These are phyloP conservation scores for Beverwykella pulmonaria DNA, from an alignment of 495 filamentous ascomycete species.

Conservation along the genomic window DNA sequence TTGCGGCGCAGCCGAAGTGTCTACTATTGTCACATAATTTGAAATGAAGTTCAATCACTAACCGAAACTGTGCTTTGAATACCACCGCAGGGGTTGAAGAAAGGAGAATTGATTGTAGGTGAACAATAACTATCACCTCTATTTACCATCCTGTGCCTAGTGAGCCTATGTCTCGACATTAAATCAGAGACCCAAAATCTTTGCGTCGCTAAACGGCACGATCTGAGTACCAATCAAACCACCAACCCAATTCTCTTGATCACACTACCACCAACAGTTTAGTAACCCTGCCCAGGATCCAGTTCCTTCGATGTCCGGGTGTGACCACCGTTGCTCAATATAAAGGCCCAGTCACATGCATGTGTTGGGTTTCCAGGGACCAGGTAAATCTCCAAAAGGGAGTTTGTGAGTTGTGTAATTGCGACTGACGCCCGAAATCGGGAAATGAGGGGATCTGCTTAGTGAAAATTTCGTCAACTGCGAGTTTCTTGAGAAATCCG, in stretches of 20 bases:
- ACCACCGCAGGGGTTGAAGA: too few species aligned
- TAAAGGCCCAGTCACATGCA: slow-evolving; percentile 60
- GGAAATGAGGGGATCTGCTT: slow-evolving; percentile 58
- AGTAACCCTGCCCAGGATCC: slow-evolving; percentile 56
- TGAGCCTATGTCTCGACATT: slow-evolving; percentile 40
- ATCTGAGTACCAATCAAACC: too few species aligned
- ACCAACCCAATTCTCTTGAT: slow-evolving; percentile 48
- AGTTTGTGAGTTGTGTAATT: slow-evolving; percentile 50
- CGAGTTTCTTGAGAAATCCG: slow-evolving; percentile 50
- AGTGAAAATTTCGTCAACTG: slow-evolving; percentile 58
- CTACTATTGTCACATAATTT: too few species aligned
- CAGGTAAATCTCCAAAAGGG: slow-evolving; percentile 50
- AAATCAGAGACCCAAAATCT: too few species aligned
- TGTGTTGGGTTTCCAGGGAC: slow-evolving; percentile 47
- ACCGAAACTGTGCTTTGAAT: too few species aligned
- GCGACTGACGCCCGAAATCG: slow-evolving; percentile 48
- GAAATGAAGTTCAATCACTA: too few species aligned
- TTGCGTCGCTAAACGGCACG: too few species aligned
- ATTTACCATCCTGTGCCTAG: slow-evolving; percentile 6
- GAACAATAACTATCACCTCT: too few species aligned
- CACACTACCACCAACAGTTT: slow-evolving; percentile 60
- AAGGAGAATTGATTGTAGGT: too few species aligned
- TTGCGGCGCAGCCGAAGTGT: too few species aligned
- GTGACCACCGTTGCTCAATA: slow-evolving; percentile 47
- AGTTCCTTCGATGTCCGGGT: slow-evolving; percentile 52